Conservation (phyloP, 495 filamentous ascomycete species). For the Neurospora sp. region DNA sequence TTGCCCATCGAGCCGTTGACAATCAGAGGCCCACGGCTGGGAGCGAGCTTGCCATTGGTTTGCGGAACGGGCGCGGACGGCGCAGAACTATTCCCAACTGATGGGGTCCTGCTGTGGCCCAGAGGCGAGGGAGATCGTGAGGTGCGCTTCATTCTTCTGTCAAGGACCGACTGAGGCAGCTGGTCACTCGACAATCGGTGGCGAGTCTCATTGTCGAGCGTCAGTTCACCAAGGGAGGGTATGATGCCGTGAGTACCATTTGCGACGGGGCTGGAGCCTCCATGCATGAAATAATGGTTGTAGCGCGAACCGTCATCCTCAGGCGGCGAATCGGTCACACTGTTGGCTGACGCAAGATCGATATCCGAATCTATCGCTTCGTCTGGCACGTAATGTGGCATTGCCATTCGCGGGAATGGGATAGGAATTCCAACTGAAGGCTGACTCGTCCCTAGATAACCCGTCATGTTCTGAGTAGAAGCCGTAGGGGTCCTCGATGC, state of each 20-base stretch:
- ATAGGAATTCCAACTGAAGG: constrained; percentile 20
- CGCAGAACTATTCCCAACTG: constrained; percentile 31
- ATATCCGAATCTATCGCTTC: constrained; percentile 29
- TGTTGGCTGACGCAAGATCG: constrained; percentile 24
- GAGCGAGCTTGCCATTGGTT: constrained; percentile 16
- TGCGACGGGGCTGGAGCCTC: constrained; percentile 22
- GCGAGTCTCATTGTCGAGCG: constrained; percentile 23
- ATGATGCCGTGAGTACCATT: constrained; percentile 27
- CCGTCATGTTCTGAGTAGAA: constrained; percentile 6
- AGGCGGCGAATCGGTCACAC: constrained; percentile 26
- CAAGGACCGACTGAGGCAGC: constrained; percentile 38
- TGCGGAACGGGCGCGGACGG: constrained; percentile 26
- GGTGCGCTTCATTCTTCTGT: constrained; percentile 38
- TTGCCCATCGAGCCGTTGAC: constrained; percentile 36
- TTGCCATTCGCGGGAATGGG: constrained; percentile 25
- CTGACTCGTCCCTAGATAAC: constrained; percentile 17
- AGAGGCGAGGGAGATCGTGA: constrained; percentile 48
- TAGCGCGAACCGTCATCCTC: constrained; percentile 30
- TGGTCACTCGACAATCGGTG: constrained; percentile 41
- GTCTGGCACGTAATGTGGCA: constrained; percentile 41
- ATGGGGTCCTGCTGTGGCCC: constrained; percentile 35
- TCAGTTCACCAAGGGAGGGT: constrained; percentile 35
- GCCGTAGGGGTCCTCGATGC: constrained; percentile 34
- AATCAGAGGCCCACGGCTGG: constrained; percentile 30
- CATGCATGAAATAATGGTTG: constrained; percentile 32